phyloP scores from a whole-genome alignment of 495 filamentous ascomycete species.

The Collariella sp. region DNA sequence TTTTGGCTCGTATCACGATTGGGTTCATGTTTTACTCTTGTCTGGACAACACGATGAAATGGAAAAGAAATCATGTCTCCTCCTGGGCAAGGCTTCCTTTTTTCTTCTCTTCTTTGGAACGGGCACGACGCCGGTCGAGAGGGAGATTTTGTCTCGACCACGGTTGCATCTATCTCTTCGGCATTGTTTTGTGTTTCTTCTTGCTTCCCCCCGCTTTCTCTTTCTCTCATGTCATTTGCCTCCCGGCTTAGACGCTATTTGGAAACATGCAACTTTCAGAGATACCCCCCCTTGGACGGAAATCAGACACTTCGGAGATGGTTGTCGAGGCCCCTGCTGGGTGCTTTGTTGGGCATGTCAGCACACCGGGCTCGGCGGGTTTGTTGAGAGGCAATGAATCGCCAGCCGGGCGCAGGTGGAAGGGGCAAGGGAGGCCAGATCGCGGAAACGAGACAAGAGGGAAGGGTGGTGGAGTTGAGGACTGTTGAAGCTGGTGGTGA shows the following conservation, averaged over 20 bases:
- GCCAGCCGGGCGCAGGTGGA: not conserved
- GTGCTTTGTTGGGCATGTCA: not conserved
- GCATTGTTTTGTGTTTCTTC: not conserved
- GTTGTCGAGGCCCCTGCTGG: constrained; percentile 6
- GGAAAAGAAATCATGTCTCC: constrained; percentile 6
- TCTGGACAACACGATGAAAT: constrained; percentile 13
- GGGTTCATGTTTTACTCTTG: constrained; percentile 5
- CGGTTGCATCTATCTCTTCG: not conserved
- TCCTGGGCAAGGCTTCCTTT: not conserved
- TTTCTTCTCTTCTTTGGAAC: not conserved
- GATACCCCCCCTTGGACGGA: constrained; percentile 5
- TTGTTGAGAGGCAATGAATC: not conserved
- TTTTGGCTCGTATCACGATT: constrained; percentile 11
- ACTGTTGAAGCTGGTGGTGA: not conserved
- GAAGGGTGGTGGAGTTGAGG: constrained; percentile 2
- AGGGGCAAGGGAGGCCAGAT: constrained; percentile 1
- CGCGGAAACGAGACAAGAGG: not conserved
- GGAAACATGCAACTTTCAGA: constrained; percentile 11
- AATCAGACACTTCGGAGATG: constrained; percentile 6
- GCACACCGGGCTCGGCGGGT: constrained; percentile 5
- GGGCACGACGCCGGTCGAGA: not conserved
- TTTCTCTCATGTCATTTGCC: constrained; percentile 2
- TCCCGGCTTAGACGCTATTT: constrained; percentile 12
- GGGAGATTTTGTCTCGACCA: not conserved
- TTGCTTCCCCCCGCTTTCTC: not conserved